Conservation (phyloP, 139 green algal genomes). For the Chlorella sp. region DNA sequence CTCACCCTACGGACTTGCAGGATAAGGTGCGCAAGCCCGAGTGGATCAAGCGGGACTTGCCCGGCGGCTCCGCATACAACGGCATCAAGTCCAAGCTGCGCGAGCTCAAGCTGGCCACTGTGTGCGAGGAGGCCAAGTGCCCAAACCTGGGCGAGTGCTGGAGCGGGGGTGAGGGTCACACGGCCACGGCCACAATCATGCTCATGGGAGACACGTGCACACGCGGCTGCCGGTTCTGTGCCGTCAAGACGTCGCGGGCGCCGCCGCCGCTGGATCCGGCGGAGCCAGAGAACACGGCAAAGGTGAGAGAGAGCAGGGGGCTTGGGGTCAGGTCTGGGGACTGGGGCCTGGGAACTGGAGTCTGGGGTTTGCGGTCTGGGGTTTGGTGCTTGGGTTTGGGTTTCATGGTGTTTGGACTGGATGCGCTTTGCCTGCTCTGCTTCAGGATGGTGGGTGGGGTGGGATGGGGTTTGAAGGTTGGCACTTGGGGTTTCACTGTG, state of each 20-base stretch:
- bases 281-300: conserved; percentile 94
- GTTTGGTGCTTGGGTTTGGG: neutral
- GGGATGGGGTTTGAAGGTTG: too few species aligned
- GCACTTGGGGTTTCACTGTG: too few species aligned
- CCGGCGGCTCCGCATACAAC: conserved; percentile 85
- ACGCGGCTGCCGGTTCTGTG: conserved; percentile 93
- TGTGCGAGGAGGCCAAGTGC: conserved; percentile 96
- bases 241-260: conserved; percentile 89
- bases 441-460: too few species aligned
- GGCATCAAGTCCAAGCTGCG: conserved; percentile 93
- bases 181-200: conserved; percentile 99
- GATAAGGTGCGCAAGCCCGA: conserved; percentile 93
- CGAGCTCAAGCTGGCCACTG: conserved; percentile 94
- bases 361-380: too few species aligned
- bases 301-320: conserved; percentile 28
- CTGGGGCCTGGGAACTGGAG: neutral
- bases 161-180: conserved; percentile 87
- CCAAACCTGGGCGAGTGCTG: conserved; percentile 99
- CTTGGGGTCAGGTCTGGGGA: neutral
- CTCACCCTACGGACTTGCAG: conserved; percentile 40
- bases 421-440: too few species aligned
- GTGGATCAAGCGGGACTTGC: conserved; percentile 96
- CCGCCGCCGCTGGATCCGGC: conserved; percentile 91
- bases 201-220: conserved; percentile 96
- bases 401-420: neutral